Evolutionary conservation across 148 eudicot species (phyloP).

Genomic region (Vaccinium myrtillus): DNA sequence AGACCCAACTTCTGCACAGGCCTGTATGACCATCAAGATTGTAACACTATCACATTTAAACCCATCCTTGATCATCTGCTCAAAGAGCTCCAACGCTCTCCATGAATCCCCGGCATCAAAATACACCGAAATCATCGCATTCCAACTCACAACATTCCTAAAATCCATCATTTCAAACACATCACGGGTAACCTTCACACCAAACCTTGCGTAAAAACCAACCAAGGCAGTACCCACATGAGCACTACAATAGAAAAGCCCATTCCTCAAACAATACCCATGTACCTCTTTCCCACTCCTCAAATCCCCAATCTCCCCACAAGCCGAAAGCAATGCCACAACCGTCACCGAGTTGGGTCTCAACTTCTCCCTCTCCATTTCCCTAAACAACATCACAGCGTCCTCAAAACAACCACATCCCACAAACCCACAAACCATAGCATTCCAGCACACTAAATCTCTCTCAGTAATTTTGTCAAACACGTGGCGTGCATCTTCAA

Average conservation of each 20-base stretch:
- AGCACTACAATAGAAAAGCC: conserved; percentile 34
- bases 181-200: conserved; percentile 22
- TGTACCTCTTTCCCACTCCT: conserved; percentile 47
- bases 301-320: conserved; percentile 38
- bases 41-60: conserved; percentile 38
- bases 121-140: conserved; percentile 45
- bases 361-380: conserved; percentile 37
- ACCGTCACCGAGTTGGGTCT: conserved; percentile 44
- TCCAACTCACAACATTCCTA: conserved; percentile 46
- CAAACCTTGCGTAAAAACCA: conserved; percentile 44
- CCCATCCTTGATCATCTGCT: conserved; percentile 30
- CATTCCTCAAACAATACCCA: conserved; percentile 55
- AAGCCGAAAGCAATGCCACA: conserved; percentile 45
- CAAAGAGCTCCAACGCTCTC: conserved; percentile 35
- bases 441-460: conserved; percentile 62
- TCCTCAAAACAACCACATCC: conserved; percentile 35
- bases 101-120: conserved; percentile 27
- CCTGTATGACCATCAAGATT: conserved; percentile 37
- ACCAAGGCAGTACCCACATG: conserved; percentile 46
- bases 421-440: conserved; percentile 54
- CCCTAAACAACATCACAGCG: conserved; percentile 30
- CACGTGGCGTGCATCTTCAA: conserved; percentile 36
- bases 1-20: conserved; percentile 34
- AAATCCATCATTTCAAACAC: conserved; percentile 39
- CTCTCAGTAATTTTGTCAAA: conserved; percentile 44